Evolutionary conservation across 148 eudicot genomes (phyloP), one percentile per base, ranked within the genome.

Genomic region (Persicaria maculosa): DNA sequence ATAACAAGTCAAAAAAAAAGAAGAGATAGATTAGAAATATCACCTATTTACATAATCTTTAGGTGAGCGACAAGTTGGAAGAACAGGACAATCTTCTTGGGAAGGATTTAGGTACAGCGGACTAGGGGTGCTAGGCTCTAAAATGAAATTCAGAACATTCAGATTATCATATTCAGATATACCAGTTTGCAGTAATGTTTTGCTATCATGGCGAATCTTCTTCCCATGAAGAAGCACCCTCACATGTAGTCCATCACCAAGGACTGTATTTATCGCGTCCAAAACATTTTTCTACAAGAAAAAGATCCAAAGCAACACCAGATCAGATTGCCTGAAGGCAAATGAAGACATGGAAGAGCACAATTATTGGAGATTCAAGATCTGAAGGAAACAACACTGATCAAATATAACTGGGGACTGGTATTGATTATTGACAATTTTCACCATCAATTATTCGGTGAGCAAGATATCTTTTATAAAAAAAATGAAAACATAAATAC

Each of bases 161-260:
- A 94, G 87, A 80, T 88, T 78, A 50, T 80, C 84, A 78, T 78
- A 82, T 46, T 82, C 82, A 68, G 93, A 89, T 75, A 96, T 86
- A 47, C 99, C 97, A 74, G 86, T 83, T 81, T 95, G 92, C 76
- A 85, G 77, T 80, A 95, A 73, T 74, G 97, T 95, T 88, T 85
- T 86, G 77, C 79, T 83, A 77, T 96, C 99, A 81, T 96, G 97
- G 80, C 87, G 85, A 59, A 90, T 82, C 83, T 88, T 93, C 87
- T 90, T 89, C 71, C 99, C 99, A 53, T 90, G 88, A 78, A 92
- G 85, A 82, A 90, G 87, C 44, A 96, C 90, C 53, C 99, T 97
- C 31, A 96, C 97, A 47, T 81, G 87, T 78, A 96, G 81, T 79
- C 92, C 97, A 65, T 83, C 87, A 43, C 85, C 86, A 64, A 96